These are phyloP conservation scores for Rutstroemia sp. DNA, from an alignment of 2,329 filamentous ascomycete genomes.

Conservation along the genomic window DNA sequence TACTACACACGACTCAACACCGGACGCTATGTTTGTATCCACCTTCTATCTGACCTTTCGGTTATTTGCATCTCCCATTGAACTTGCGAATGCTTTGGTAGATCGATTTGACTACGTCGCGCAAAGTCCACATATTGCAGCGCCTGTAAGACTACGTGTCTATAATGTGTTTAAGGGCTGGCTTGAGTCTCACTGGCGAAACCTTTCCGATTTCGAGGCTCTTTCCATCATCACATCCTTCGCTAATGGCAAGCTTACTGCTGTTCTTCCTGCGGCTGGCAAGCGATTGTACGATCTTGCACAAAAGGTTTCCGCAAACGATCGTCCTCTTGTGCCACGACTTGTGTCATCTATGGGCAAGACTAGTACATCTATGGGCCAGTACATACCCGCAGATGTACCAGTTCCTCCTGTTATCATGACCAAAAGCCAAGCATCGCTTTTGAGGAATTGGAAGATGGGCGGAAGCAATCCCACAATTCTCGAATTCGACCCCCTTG, in stretches of 20 bases:
- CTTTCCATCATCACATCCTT: conserved; percentile 72
- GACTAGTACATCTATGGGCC: conserved; percentile 66
- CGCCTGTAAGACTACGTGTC: conserved; percentile 78
- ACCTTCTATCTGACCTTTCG: conserved; percentile 96
- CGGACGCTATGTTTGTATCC: conserved; percentile 84
- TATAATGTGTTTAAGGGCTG: conserved; percentile 97
- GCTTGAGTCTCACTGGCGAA: conserved; percentile 92
- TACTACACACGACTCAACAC: conserved; percentile 86
- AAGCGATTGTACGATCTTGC: conserved; percentile 74
- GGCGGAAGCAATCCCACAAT: conserved; percentile 66
- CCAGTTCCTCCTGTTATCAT: conserved; percentile 64
- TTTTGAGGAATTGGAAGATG: conserved; percentile 66
- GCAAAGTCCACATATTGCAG: conserved; percentile 65
- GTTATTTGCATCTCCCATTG: conserved; percentile 74
- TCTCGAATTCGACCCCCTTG: conserved; percentile 83
- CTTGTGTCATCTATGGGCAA: conserved; percentile 83
- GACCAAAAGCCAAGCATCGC: conserved; percentile 66
- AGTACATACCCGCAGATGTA: conserved; percentile 63
- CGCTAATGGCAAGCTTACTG: conserved; percentile 62
- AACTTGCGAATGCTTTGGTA: conserved; percentile 75
- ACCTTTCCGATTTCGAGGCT: conserved; percentile 70
- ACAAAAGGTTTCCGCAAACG: conserved; percentile 66
- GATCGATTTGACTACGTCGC: conserved; percentile 89
- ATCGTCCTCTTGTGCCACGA: conserved; percentile 72
- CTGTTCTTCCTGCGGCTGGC: conserved; percentile 67